Evolutionary conservation across 805 yeast species (phyloP).

Genomic region (Yamadazyma akitaensis): DNA sequence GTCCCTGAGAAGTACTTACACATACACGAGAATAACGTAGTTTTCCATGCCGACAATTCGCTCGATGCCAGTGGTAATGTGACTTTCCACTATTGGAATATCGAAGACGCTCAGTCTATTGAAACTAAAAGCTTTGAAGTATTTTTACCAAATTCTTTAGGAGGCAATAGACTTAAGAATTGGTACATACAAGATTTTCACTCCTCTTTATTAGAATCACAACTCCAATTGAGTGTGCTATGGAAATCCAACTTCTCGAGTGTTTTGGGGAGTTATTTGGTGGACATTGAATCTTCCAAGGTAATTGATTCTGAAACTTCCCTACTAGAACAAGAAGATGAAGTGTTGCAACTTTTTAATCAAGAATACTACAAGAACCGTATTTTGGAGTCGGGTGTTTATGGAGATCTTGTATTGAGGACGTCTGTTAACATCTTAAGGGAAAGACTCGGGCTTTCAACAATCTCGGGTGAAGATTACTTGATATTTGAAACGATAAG

Average conservation of each 20-base stretch:
- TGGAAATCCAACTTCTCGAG: constrained; percentile 67
- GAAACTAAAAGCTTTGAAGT: constrained; percentile 10
- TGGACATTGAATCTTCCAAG: constrained; percentile 9
- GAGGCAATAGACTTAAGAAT: constrained; percentile 21
- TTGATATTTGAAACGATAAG: constrained; percentile 24
- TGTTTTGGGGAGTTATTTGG: constrained; percentile 29
- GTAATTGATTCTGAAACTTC: neutral
- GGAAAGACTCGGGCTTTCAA: constrained; percentile 26
- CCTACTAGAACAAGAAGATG: constrained; percentile 13
- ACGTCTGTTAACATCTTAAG: constrained; percentile 54
- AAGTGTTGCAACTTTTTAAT: constrained; percentile 23
- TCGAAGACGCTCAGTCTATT: neutral
- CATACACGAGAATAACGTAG: neutral
- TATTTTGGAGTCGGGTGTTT: constrained; percentile 49
- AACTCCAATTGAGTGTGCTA: constrained; percentile 26
- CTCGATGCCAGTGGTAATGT: constrained; percentile 17
- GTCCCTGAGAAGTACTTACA: constrained; percentile 29
- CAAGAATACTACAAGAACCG: constrained; percentile 41
- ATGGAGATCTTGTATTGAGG: constrained; percentile 45
- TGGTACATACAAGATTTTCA: constrained; percentile 48
- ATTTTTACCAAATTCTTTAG: constrained; percentile 1
- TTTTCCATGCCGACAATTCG: constrained; percentile 13
- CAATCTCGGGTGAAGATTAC: constrained; percentile 3
- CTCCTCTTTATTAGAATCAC: constrained; percentile 1
- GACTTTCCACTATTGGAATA: constrained; percentile 4